A percentile compares a stretch with the other conserved stretches of the same genome.
These are phyloP conservation scores for Escallonia herrerae DNA, from an alignment of 129 eudicot species.

Conservation along the genomic window DNA sequence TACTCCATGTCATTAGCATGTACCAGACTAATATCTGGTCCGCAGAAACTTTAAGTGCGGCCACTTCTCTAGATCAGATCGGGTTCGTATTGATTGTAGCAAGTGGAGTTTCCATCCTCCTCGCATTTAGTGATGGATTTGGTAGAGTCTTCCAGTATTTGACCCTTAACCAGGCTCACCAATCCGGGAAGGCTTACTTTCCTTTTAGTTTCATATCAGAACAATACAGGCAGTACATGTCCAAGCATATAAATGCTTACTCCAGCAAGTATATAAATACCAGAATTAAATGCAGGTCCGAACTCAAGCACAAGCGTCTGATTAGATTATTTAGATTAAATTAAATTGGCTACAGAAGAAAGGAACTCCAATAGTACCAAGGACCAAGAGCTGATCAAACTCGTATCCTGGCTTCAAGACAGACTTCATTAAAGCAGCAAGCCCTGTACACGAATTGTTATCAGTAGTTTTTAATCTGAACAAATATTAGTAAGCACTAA, in stretches of 20 bases:
- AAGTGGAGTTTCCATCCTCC: no score
- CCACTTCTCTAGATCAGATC: no score
- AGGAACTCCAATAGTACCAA: conserved; percentile 42
- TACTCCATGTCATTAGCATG: no score
- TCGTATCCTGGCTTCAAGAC: conserved; percentile 72
- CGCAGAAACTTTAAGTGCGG: no score
- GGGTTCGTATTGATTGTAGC: no score
- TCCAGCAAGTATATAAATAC: neutral
- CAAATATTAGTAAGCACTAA: neutral
- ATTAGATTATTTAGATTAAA: neutral
- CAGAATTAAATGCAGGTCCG: neutral
- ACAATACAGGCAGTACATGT: neutral
- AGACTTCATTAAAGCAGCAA: conserved; percentile 53
- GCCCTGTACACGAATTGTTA: conserved; percentile 38
- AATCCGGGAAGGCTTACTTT: no score
- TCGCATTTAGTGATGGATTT: no score
- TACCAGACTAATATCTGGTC: no score
- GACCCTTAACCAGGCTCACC: no score
- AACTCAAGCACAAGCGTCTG: neutral
- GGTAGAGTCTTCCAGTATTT: no score
- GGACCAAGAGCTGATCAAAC: conserved; percentile 73
- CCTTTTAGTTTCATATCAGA: no score
- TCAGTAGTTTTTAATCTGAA: neutral
- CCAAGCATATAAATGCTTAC: conserved; percentile 4
- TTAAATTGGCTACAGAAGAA: neutral